phyloP scores from a whole-genome alignment of 2,329 filamentous ascomycete genomes.

The Sclerotinia trifoliorum region DNA sequence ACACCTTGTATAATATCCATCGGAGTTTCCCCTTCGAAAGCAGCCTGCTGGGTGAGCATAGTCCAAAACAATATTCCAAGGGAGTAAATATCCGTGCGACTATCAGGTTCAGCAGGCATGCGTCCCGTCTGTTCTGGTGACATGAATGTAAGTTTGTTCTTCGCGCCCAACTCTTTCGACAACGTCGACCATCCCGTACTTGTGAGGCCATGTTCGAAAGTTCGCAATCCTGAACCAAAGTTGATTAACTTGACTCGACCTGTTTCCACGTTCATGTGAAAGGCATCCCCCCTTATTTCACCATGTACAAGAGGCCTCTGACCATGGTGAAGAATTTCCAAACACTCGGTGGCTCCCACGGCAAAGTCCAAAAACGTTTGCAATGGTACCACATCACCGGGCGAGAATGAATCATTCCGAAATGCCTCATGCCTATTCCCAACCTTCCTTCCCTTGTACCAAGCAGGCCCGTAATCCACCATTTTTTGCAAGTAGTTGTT shows the following conservation, averaged over 20 bases:
- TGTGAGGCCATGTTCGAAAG: constrained; percentile 85
- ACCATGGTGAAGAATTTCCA: constrained; percentile 89
- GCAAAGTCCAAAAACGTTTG: constrained; percentile 85
- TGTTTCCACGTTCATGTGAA: constrained; percentile 75
- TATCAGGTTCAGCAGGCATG: constrained; percentile 88
- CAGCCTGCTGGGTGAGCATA: constrained; percentile 73
- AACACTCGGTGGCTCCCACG: constrained; percentile 79
- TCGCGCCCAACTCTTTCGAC: constrained; percentile 79
- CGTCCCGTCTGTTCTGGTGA: constrained; percentile 93
- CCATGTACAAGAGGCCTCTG: constrained; percentile 78
- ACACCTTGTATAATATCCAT: constrained; percentile 92
- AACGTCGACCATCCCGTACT: constrained; percentile 84
- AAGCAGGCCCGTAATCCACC: constrained; percentile 76
- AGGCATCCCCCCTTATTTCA: constrained; percentile 86
- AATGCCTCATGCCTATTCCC: constrained; percentile 46
- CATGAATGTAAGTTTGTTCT: constrained; percentile 87
- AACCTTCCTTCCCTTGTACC: constrained; percentile 56
- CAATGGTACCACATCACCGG: constrained; percentile 64
- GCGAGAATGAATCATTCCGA: constrained; percentile 41
- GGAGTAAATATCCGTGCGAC: constrained; percentile 89
- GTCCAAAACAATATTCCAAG: constrained; percentile 88
- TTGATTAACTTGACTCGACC: constrained; percentile 75
- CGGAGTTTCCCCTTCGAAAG: constrained; percentile 76
- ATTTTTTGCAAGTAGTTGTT: constrained; percentile 68
- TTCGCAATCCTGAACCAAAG: constrained; percentile 81